These are phyloP conservation scores for Persicaria tinctoria DNA, from an alignment of 148 eudicot species.

Conservation along the genomic window DNA sequence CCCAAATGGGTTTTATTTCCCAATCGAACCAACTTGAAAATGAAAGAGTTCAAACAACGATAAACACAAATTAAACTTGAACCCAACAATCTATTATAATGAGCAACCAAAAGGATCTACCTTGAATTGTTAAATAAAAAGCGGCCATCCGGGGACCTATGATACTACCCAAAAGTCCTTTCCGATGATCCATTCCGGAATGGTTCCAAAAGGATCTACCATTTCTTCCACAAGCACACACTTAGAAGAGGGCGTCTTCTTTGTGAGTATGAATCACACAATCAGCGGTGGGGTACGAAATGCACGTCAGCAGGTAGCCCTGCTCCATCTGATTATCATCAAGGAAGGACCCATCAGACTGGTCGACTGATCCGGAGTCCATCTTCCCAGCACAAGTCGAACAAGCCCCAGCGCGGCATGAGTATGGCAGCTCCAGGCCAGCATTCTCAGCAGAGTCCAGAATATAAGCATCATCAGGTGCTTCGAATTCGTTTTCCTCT, in stretches of 20 bases:
- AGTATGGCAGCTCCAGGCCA: constrained; percentile 73
- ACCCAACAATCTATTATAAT: background rate
- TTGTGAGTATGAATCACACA: constrained; percentile 77
- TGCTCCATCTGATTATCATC: constrained; percentile 56
- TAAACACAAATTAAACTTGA: background rate
- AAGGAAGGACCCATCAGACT: constrained; percentile 82
- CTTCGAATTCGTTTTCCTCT: constrained; percentile 35
- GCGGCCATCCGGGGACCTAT: no score
- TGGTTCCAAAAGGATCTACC: no score
- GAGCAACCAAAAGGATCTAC: background rate
- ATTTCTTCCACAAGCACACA: background rate
- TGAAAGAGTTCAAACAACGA: background rate
- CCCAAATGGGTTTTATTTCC: background rate
- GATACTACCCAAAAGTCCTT: no score
- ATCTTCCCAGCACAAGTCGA: constrained; percentile 77
- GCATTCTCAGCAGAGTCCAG: constrained; percentile 54
- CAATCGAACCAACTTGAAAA: background rate
- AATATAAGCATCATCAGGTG: constrained; percentile 36
- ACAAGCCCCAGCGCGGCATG: constrained; percentile 91
- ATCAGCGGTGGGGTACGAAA: constrained; percentile 61
- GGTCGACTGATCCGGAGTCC: constrained; percentile 55
- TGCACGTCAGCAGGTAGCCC: constrained; percentile 67
- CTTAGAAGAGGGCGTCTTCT: constrained; percentile 58
- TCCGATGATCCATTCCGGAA: no score
- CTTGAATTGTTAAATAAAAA: no score